Base-by-base conservation (phyloP, 2,329 filamentous ascomycete species). In the Stromatinia cepivora region DNA sequence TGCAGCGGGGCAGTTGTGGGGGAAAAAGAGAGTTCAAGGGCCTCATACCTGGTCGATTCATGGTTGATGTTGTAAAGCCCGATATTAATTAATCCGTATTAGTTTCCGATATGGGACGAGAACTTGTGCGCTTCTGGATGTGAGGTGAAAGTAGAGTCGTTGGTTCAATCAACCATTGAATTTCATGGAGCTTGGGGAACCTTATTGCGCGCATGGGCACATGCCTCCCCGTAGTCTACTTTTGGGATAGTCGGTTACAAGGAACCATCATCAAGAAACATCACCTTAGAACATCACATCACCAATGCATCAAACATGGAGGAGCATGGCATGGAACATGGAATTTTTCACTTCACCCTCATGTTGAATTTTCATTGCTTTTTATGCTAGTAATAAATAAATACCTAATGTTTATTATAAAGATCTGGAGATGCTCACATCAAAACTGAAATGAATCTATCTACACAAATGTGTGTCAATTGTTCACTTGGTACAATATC, bases 21-120 rank as follows among this genome's bases (percentile, higher is more conserved):
- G 70, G 71, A 69, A 69, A 73, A 70, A 70, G 70, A 72, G 70
- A 34, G 71, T 72, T 53, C 39, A 54, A 71, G 70, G 71, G 50
- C 64, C 72, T 66, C 76, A 72, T 77, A 78, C 77, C 76, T 77
- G 76, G 76, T 73, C 77, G 75, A 73, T 78, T 78, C 77, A 78
- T 78, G 68, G 67, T 74, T 69, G 63, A 63, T 53, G 62, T 22
- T 59, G 45, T 39, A 70, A 31, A 36, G 39, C 20, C 57, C 22
- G 9, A 36, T 25, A 42, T 34, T 22, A 54, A n/a, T 42, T 45
- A 22, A 31, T 39, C n/a, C 25, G 31, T 67, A 50, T 50, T 48
- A 39, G 42, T 17, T 61, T 31, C 20, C 17, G n/a, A 50, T 15
- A 45, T 34, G 46, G 34, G 66, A 62, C 28, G 39, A 52, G 22